Base-by-base conservation (phyloP, 2,329 filamentous ascomycete species). In the Ophiostoma himal-ulmi region DNA sequence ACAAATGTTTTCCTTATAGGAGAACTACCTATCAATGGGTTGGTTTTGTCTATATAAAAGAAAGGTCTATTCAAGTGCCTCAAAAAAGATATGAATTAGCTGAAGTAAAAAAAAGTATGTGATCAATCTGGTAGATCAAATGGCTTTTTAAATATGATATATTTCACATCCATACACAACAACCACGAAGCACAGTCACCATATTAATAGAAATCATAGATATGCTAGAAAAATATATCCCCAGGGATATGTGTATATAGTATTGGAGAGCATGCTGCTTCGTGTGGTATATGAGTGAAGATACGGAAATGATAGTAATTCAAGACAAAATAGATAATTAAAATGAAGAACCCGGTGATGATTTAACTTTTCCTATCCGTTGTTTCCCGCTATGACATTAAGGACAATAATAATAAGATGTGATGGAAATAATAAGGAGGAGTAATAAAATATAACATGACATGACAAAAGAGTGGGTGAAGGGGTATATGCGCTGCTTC, bases 401-500 rank as follows among this genome's bases (percentile, higher is more conserved):
- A 26, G 22, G 20, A 52, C 44, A 52, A 8, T 30, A 26, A 13
- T 26, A 26, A 14, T 62, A 30, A 60, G 2, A 34, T 54, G 57
- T 65, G 17, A 7, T 62, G 44, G 44, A 6, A 48, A n/a, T 39
- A 36, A 65, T 26, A 14, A 20, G 8, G 34, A 14, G 17, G 3
- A 65, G 1, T n/a, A 39, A 36, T 2, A 65, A n/a, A 57, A 57
- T 17, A 30, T 30, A 13, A 13, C 14, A 10, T 30, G 20, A 17
- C n/a, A 11, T 60, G 14, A 14, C 44, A 26, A 48, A 62, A 60
- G 66, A 57, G 30, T 60, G 41, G 17, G 11, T 41, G 66, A 62
- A 65, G 60, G 36, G 60, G 60, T 65, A 65, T 64, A 64, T 62
- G 34, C 26, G 57, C 57, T 62, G 57, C 57, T 62, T 62, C 57